Percentiles rank a stretch among this genome's conserved stretches.
These are phyloP conservation scores for Pestalotiopsis sp. DNA, from an alignment of 2,329 filamentous ascomycete species.

Conservation along the genomic window DNA sequence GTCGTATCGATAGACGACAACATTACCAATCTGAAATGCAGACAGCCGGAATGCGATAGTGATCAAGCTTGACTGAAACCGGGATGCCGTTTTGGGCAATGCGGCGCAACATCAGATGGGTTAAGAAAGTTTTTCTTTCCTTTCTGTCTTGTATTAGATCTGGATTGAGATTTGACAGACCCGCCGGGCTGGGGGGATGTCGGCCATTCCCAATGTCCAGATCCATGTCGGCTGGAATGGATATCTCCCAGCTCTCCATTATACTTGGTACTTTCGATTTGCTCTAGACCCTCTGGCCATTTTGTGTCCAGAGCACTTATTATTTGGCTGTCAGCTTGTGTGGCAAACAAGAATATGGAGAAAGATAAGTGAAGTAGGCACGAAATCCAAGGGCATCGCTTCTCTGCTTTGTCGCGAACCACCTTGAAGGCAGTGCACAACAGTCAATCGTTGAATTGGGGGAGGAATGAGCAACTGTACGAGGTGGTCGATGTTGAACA, in stretches of 20 bases:
- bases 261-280: background rate
- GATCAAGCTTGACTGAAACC: background rate
- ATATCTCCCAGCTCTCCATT: background rate
- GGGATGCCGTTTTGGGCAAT: constrained; percentile 6
- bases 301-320: background rate
- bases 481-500: background rate
- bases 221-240: background rate
- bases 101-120: background rate
- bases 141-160: background rate
- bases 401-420: background rate
- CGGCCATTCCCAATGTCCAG: background rate
- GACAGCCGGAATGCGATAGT: background rate
- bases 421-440: background rate
- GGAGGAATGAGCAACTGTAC: background rate
- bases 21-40: background rate
- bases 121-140: background rate
- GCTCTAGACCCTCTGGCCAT: background rate
- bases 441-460: background rate
- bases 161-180: constrained; percentile 9
- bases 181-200: background rate
- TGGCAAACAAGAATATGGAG: too few species aligned
- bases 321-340: too few species aligned
- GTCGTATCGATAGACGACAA: background rate
- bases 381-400: too few species aligned
- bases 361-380: too few species aligned